Conservation (phyloP, 164 flowering plant species). For the Vitis labrusca region DNA sequence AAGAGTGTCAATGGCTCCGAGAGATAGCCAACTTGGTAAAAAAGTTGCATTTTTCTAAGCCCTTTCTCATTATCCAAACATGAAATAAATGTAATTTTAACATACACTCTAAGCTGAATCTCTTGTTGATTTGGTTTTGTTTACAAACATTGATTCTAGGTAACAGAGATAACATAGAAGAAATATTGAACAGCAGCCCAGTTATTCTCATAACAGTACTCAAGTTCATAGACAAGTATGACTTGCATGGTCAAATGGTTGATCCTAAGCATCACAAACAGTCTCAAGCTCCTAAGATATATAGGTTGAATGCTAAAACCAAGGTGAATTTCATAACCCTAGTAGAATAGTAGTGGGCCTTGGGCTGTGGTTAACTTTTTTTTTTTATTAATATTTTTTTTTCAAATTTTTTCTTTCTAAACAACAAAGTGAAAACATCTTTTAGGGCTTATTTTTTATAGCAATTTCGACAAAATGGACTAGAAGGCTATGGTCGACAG, state of each 20-base stretch:
- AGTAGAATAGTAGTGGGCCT: no score
- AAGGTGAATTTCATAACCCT: conserved; percentile 36
- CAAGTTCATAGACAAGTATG: conserved; percentile 77
- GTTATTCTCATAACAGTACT: conserved; percentile 60
- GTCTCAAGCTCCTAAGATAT: conserved; percentile 77
- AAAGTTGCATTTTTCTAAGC: background rate
- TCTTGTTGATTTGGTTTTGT: background rate
- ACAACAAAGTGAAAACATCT: no score
- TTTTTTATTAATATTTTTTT: no score
- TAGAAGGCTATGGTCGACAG: no score
- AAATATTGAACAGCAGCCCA: conserved; percentile 63
- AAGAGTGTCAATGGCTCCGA: conserved; percentile 15
- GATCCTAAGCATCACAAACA: conserved; percentile 93
- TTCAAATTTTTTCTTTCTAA: no score
- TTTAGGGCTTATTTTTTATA: no score
- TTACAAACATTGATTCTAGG: conserved; percentile 79
- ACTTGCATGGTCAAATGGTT: conserved; percentile 82
- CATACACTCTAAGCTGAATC: background rate
- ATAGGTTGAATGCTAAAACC: conserved; percentile 77
- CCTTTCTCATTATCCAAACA: background rate
- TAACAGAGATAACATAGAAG: conserved; percentile 84
- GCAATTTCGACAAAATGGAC: no score
- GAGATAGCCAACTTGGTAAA: conserved; percentile 81
- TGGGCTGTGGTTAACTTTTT: no score
- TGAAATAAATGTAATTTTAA: background rate